Conservation (phyloP, 768 basidiomycete genomes). For the Pleurotus giganteus region DNA sequence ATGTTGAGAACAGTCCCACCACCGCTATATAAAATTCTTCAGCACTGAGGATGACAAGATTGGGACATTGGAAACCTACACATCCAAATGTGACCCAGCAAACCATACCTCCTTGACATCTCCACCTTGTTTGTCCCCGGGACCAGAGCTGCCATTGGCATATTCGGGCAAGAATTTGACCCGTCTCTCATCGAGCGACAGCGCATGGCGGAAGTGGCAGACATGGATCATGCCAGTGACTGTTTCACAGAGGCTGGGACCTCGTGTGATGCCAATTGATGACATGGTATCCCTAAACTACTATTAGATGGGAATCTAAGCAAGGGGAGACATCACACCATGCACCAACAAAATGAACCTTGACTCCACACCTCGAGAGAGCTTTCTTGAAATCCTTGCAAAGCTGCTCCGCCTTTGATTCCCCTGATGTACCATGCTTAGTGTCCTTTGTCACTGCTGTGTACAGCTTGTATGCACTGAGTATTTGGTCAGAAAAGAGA, state of each 20-base stretch:
- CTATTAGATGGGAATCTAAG: neutral
- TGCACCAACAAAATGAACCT: constrained; percentile 42
- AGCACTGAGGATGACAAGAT: too few species aligned
- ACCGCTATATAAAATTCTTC: constrained; percentile 11
- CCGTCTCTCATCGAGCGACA: constrained; percentile 31
- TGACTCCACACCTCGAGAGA: constrained; percentile 23
- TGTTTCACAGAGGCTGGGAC: constrained; percentile 15
- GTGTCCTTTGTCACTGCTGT: neutral
- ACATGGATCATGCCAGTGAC: constrained; percentile 23
- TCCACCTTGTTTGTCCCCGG: neutral
- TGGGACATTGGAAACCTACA: constrained; percentile 20
- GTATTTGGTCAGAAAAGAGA: neutral
- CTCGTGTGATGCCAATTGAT: constrained; percentile 25
- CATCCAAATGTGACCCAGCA: constrained; percentile 24
- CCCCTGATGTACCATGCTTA: neutral
- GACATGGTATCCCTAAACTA: constrained; percentile 31
- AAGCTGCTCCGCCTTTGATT: neutral
- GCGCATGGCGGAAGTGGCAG: constrained; percentile 31
- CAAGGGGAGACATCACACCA: constrained; percentile 27
- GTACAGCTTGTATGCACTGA: neutral
- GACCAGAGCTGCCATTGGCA: constrained; percentile 12
- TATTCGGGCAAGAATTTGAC: constrained; percentile 33
- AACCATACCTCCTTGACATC: constrained; percentile 29
- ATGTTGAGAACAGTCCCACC: constrained; percentile 17
- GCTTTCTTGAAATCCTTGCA: constrained; percentile 18